Base-by-base conservation (phyloP, 352 stramenopile species). In the Pythium dissimile region DNA sequence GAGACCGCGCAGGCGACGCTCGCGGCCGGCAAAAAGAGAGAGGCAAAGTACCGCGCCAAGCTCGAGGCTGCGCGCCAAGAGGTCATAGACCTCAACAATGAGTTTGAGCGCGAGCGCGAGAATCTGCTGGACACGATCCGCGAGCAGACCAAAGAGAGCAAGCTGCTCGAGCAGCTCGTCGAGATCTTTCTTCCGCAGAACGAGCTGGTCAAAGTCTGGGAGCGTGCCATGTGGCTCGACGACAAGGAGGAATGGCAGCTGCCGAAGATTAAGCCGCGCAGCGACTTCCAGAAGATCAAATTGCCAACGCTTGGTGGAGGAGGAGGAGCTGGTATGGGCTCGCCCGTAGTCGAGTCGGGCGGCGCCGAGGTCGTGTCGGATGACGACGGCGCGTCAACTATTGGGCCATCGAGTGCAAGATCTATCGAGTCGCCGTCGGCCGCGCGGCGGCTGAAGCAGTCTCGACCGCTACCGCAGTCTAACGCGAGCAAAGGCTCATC, bases 71-170 rank as follows among this genome's bases (percentile, higher is more conserved):
- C 86, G 13, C 73, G 85, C 2, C 80, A 91, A 37, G 88, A 97
- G 47, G 85, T 96, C n/a, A 66, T 72, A 3, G 88, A 95, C 46
- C 63, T 96, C 6, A 81, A 83, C 43, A 79, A 75, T 24, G 89
- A 96, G 51, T 93, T 95, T 58, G 81, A 93, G 58, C 80, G 77
- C 11, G 88, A 96, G 65, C 81, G 86, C 1, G 83, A 94, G 45
- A 88, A 83, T 28, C 59, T 95, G 41, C 62, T 95, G 28, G 88
- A 96, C 53, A 94, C 80, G 8, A 90, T 96, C 30, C 84, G 87
- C n/a, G 86, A 95, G 41, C 85, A 95, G 39, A 95, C 88, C 2
- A 89, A 89, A 53, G 88, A 97, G 59, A 73, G 80, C 24, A 93
- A 95, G 59, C 63, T 97, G 21, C 63, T 95, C 30, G 84, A 96